Conservation (phyloP, 768 basidiomycete species). For the Tricholoma matsutake region DNA sequence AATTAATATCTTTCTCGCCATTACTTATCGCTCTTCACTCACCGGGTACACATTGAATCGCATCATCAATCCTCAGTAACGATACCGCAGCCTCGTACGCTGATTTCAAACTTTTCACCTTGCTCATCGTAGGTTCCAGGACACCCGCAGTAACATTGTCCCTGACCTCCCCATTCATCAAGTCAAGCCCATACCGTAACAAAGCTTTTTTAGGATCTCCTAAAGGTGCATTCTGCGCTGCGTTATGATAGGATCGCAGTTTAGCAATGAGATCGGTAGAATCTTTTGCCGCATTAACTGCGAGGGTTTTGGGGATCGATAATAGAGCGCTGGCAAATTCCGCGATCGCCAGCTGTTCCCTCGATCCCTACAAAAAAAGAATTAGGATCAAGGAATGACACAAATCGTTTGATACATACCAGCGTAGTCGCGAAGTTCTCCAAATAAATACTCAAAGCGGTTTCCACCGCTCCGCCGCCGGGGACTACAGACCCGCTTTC, state of each 20-base stretch:
- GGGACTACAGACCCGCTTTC: slow-evolving; percentile 96
- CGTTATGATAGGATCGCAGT: slow-evolving; percentile 93
- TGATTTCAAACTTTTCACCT: slow-evolving; percentile 95
- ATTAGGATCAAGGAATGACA: slow-evolving; percentile 8
- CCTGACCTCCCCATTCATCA: slow-evolving; percentile 90
- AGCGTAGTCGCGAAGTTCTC: slow-evolving; percentile 99
- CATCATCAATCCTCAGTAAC: slow-evolving; percentile 91
- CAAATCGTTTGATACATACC: slow-evolving; percentile 45
- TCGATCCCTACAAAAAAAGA: slow-evolving; percentile 67
- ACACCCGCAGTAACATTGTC: slow-evolving; percentile 95
- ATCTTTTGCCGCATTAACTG: slow-evolving; percentile 98
- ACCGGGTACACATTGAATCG: slow-evolving; percentile 90
- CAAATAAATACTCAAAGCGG: slow-evolving; percentile 93
- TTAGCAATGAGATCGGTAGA: slow-evolving; percentile 97
- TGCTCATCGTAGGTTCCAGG: slow-evolving; percentile 94
- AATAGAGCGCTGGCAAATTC: slow-evolving; percentile 93
- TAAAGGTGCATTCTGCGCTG: slow-evolving; percentile 87
- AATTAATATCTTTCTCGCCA: slow-evolving; percentile 16
- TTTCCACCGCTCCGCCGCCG: slow-evolving; percentile 96
- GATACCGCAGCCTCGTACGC: slow-evolving; percentile 97
- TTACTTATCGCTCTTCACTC: slow-evolving; percentile 25
- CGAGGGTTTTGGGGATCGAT: slow-evolving; percentile 93
- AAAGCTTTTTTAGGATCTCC: slow-evolving; percentile 91
- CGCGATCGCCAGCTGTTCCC: slow-evolving; percentile 98
- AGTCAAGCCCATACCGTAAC: slow-evolving; percentile 90